Evolutionary conservation across 2,329 filamentous ascomycete genomes (phyloP).

Genomic region (Diaporthe batatas): DNA sequence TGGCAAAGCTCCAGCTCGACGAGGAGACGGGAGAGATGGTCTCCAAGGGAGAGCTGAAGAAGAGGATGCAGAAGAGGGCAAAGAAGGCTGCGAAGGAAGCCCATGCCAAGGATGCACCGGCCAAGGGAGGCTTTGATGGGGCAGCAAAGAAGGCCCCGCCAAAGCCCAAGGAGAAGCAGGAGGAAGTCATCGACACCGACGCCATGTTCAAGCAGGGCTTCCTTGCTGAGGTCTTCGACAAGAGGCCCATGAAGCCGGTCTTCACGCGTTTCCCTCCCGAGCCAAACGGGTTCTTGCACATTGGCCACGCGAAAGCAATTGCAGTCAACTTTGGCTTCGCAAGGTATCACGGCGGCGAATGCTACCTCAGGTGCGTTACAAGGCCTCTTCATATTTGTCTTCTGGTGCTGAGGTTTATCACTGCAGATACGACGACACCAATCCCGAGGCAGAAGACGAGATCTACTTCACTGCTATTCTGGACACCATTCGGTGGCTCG

Average conservation of each 20-base stretch:
- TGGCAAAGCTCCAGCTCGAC: constrained; percentile 57
- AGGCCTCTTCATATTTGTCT: neutral
- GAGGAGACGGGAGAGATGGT: constrained; percentile 59
- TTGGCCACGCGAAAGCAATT: constrained; percentile 96
- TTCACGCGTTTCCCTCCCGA: constrained; percentile 85
- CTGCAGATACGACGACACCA: constrained; percentile 91
- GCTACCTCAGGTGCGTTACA: constrained; percentile 37
- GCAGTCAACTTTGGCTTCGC: constrained; percentile 97
- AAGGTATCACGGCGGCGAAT: constrained; percentile 80
- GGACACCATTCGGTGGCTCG: constrained; percentile 89
- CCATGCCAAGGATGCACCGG: constrained; percentile 39
- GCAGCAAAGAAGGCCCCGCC: constrained; percentile 48
- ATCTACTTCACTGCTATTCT: constrained; percentile 90
- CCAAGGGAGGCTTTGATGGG: constrained; percentile 1
- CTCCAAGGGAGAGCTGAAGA: constrained; percentile 57
- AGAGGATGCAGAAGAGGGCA: constrained; percentile 53
- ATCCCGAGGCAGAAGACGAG: constrained; percentile 93
- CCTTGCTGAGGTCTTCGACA: constrained; percentile 78
- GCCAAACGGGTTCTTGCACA: constrained; percentile 93
- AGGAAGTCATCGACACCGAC: constrained; percentile 62
- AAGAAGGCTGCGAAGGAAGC: constrained; percentile 47
- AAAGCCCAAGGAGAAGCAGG: constrained; percentile 62
- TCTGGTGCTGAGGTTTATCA: constrained; percentile 57
- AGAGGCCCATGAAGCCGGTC: constrained; percentile 72
- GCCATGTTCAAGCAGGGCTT: constrained; percentile 87